Base-by-base conservation (phyloP, 2,329 filamentous ascomycete genomes). In the Graphilbum fragrans region DNA sequence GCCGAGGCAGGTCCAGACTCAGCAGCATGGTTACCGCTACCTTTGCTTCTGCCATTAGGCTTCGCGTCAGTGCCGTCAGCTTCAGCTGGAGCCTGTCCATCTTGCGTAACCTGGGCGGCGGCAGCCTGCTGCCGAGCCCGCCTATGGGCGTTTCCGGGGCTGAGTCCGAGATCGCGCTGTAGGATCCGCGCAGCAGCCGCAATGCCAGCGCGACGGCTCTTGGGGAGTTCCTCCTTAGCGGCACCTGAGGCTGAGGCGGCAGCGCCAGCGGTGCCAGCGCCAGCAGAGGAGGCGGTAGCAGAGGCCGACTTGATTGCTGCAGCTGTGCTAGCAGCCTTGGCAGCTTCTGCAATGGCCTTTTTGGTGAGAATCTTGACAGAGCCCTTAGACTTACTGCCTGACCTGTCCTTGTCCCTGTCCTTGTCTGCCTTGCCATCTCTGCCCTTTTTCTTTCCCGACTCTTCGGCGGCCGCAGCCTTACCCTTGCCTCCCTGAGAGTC, bases 131-230 rank as follows among this genome's bases (percentile, higher is more conserved):
- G 29, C 14, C 32, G 32, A 18, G 73, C 72, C 53, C 72, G 70
- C 44, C 77, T 66, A 55, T 79, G 73, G 14, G 77, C 72, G 50
- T 72, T 75, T 31, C 74, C 74, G 11, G 75, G 73, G 44, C 72
- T 79, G 1, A 82, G 65, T 18, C 77, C 77, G 17, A 82, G 64
- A 47, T 83, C 78, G 27, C 78, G 71, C 55, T 81, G 77, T 17
- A 83, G 52, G 41, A 82, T 75, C 16, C 76, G 69, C 11, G 77
- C 77, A 11, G 78, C 77, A 9, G 75, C 73, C 23, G 75, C 67
- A 40, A 80, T 78, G n/a, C 69, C 73, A 6, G 70, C 70, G 34
- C 72, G 66, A 22, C 74, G 71, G 43, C 67, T 75, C 58, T 76
- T 80, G 2, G 68, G 63, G 1, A 54, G 57, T 4, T 66, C 62